phyloP scores from a whole-genome alignment of 2,329 filamentous ascomycete species.

The Xylariaceae sp. region DNA sequence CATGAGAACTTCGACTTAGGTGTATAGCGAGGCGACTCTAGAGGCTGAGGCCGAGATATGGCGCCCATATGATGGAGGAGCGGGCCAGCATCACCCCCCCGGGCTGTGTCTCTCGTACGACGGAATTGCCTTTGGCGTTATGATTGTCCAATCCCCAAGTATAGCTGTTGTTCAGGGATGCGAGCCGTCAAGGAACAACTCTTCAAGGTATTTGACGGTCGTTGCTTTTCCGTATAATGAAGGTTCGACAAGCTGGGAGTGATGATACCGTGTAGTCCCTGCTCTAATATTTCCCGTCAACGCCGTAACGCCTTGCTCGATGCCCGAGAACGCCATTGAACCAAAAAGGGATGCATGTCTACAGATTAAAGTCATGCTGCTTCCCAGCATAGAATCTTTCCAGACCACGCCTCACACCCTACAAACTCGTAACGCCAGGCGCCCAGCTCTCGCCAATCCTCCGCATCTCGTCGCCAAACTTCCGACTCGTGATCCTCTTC shows the following conservation, averaged over 20 bases:
- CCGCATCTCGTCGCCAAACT: slow-evolving; percentile 76
- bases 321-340: slow-evolving; percentile 12
- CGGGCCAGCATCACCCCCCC: slow-evolving; percentile 17
- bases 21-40: slow-evolving; percentile 71
- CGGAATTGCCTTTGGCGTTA: slow-evolving; percentile 32
- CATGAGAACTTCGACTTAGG: slow-evolving; percentile 71
- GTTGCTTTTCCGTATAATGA: not conserved
- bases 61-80: slow-evolving; percentile 66
- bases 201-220: not conserved
- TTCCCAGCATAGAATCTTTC: not conserved
- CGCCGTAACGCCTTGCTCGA: slow-evolving; percentile 25
- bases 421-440: slow-evolving; percentile 62
- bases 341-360: not conserved
- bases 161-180: slow-evolving; percentile 2
- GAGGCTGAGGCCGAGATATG: slow-evolving; percentile 73
- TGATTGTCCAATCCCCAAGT: slow-evolving; percentile 26
- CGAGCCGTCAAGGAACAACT: not conserved
- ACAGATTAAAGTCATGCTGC: not conserved
- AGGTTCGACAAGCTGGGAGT: slow-evolving; percentile 4
- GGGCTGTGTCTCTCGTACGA: slow-evolving; percentile 15
- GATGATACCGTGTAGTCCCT: not conserved
- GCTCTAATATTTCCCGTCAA: slow-evolving; percentile 8
- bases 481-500: slow-evolving; percentile 72
- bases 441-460: slow-evolving; percentile 81
- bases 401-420: slow-evolving; percentile 2